A percentile compares a stretch with the other conserved stretches of the same genome.
Evolutionary conservation across 805 yeast genomes (phyloP).

Genomic region (Starmerella bombi): DNA sequence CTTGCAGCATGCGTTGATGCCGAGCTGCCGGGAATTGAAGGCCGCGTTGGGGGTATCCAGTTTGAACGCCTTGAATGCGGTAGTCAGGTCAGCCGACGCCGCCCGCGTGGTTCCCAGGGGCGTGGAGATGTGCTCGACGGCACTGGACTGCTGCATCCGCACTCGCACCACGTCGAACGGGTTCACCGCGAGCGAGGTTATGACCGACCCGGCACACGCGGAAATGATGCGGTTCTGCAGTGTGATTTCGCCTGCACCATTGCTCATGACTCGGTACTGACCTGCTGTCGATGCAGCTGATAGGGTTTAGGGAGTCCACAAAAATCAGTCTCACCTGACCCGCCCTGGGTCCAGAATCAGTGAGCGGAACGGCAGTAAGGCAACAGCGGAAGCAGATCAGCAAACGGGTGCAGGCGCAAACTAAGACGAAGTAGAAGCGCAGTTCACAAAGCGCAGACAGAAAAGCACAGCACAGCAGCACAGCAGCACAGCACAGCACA

Average conservation of each 20-base stretch:
- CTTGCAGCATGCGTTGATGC: slow-evolving; percentile 30
- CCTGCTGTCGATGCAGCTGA: neutral
- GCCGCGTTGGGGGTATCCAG: neutral
- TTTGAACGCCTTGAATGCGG: neutral
- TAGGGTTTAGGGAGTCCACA: neutral
- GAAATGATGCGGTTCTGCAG: slow-evolving; percentile 24
- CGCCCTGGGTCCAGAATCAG: too few species aligned
- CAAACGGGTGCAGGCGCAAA: too few species aligned
- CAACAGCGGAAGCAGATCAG: too few species aligned
- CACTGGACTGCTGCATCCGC: slow-evolving; percentile 31
- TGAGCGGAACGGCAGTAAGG: too few species aligned
- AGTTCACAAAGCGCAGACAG: too few species aligned
- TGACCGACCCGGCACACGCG: slow-evolving; percentile 33
- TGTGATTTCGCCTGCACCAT: neutral
- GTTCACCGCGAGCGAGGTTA: slow-evolving; percentile 31
- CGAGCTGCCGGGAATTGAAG: slow-evolving; percentile 17
- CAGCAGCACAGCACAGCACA: neutral
- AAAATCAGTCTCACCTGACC: too few species aligned
- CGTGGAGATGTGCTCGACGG: slow-evolving; percentile 12
- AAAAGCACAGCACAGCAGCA: neutral
- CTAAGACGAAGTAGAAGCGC: too few species aligned
- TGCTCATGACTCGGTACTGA: neutral
- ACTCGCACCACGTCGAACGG: slow-evolving; percentile 35
- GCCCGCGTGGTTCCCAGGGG: neutral
- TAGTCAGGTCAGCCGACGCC: neutral